Conservation (phyloP, 2,329 filamentous ascomycete species). For the Paecilomyces variotii region DNA sequence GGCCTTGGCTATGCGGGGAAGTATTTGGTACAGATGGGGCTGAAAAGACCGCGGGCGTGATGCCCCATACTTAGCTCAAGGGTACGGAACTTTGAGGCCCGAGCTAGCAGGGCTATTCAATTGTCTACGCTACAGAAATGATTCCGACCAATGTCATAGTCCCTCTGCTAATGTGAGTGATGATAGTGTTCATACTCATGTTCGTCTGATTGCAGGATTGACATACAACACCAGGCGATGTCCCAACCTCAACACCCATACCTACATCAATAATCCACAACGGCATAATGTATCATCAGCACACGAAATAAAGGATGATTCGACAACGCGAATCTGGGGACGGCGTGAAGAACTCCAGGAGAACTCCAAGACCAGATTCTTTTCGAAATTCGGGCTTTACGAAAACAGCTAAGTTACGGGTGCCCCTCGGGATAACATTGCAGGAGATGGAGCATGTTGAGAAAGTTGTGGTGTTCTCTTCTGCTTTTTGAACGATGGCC, state of each 20-base stretch:
- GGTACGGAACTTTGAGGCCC: too few species aligned
- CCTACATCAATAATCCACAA: not conserved
- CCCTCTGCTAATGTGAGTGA: not conserved
- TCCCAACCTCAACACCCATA: not conserved
- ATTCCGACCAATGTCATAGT: not conserved
- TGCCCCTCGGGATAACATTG: not conserved
- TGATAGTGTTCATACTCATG: not conserved
- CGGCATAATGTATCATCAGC: not conserved
- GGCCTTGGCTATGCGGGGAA: too few species aligned
- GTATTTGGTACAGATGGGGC: too few species aligned
- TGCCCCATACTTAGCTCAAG: too few species aligned
- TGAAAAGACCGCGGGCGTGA: too few species aligned
- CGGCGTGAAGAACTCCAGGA: not conserved
- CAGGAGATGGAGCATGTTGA: not conserved
- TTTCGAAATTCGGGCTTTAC: not conserved
- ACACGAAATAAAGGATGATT: not conserved
- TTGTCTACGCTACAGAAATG: not conserved
- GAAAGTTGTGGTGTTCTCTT: not conserved
- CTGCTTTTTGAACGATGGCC: not conserved
- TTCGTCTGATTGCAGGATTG: not conserved
- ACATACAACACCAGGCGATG: not conserved
- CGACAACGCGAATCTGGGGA: not conserved
- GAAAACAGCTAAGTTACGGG: not conserved
- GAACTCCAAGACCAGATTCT: not conserved
- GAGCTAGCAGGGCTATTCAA: too few species aligned